phyloP scores from a whole-genome alignment of 2,329 filamentous ascomycete genomes.

The Fusarium euwallaceae region DNA sequence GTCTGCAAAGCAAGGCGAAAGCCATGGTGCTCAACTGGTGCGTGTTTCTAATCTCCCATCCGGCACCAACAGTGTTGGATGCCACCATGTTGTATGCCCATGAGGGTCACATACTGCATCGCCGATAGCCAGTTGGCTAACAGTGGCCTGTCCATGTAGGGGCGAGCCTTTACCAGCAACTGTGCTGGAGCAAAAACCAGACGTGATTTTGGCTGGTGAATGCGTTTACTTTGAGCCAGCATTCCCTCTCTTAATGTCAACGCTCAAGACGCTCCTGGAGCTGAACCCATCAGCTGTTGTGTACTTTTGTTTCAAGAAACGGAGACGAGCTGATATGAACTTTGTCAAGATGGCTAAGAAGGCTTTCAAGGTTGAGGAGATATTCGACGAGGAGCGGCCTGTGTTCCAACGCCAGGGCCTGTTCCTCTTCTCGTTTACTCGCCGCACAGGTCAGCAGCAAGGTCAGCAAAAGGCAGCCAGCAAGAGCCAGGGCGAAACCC shows the following conservation, averaged over 20 bases:
- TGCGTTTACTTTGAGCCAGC: conserved; percentile 98
- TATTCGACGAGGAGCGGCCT: conserved; percentile 71
- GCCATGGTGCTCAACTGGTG: conserved; percentile 86
- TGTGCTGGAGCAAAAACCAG: conserved; percentile 71
- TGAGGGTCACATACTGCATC: not conserved
- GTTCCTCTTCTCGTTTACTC: conserved; percentile 71
- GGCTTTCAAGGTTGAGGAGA: conserved; percentile 72
- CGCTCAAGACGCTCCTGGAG: conserved; percentile 79
- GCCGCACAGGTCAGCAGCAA: conserved; percentile 47
- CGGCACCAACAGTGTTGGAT: conserved; percentile 41
- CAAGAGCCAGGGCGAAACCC: conserved; percentile 30
- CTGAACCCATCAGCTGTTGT: conserved; percentile 75
- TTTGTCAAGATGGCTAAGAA: conserved; percentile 80
- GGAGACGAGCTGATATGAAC: conserved; percentile 82
- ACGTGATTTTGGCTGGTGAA: conserved; percentile 92
- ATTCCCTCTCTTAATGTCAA: conserved; percentile 87
- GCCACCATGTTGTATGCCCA: not conserved
- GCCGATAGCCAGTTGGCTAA: conserved; percentile 34
- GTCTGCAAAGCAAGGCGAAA: conserved; percentile 71
- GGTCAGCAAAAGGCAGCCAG: conserved; percentile 17
- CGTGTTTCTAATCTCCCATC: conserved; percentile 46
- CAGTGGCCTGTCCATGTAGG: conserved; percentile 56
- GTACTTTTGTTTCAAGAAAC: conserved; percentile 95
- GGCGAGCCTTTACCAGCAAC: conserved; percentile 69
- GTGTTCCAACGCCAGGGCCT: conserved; percentile 69